Evolutionary conservation across 345 rosid species (phyloP).

Genomic region (Heritiera fomes): DNA sequence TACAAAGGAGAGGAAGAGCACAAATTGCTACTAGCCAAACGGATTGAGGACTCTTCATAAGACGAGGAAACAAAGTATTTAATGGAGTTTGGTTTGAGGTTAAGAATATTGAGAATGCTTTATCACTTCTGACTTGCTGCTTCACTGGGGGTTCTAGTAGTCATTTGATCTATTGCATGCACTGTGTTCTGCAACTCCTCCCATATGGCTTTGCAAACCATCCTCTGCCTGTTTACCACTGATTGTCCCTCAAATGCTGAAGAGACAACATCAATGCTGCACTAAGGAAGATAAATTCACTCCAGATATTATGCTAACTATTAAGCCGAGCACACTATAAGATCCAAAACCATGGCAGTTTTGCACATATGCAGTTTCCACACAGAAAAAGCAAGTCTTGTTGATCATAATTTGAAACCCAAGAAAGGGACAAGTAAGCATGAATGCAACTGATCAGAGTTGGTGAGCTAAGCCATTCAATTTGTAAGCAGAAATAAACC

Average conservation of each 20-base stretch:
- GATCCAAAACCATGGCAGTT: neutral
- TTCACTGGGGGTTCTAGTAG: constrained; percentile 77
- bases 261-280: constrained; percentile 83
- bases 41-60: neutral
- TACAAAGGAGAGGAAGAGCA: neutral
- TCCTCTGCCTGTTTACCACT: constrained; percentile 88
- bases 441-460: neutral
- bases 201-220: constrained; percentile 98
- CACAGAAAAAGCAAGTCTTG: neutral
- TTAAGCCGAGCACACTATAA: neutral
- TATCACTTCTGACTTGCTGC: constrained; percentile 44
- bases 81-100: constrained; percentile 1
- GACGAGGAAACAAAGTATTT: neutral
- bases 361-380: neutral
- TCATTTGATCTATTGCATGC: constrained; percentile 96
- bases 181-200: constrained; percentile 95
- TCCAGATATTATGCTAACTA: neutral
- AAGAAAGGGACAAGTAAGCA: neutral
- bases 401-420: neutral
- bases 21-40: neutral
- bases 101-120: neutral
- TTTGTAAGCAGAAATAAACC: neutral
- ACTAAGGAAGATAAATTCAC: constrained; percentile 2
- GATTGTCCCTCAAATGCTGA: constrained; percentile 84
- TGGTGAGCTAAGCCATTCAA: neutral